These are phyloP conservation scores for Inonotus hispidus DNA, from an alignment of 1,284 basidiomycete species.

Conservation along the genomic window DNA sequence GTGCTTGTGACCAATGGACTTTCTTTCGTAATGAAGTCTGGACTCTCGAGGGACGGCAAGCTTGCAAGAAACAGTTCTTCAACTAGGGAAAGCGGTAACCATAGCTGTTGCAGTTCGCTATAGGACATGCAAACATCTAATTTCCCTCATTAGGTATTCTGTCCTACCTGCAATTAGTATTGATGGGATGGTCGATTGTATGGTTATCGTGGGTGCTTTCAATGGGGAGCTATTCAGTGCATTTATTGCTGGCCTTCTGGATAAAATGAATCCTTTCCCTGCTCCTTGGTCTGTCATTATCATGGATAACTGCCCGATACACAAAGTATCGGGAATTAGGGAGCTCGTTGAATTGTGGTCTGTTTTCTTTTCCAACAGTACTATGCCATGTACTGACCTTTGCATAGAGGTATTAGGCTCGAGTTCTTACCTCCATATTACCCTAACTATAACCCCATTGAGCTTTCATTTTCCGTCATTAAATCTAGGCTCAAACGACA, in stretches of 20 bases:
- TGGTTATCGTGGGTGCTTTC: conserved; percentile 26
- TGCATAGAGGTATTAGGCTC: conserved; percentile 16
- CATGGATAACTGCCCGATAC: neutral
- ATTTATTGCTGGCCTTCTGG: conserved; percentile 29
- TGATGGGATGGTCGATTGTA: conserved; percentile 24
- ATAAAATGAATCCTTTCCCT: conserved; percentile 27
- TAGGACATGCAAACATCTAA: too few species aligned
- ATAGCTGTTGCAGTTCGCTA: too few species aligned
- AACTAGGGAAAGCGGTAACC: neutral
- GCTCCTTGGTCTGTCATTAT: conserved; percentile 18
- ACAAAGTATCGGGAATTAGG: neutral
- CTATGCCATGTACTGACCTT: neutral
- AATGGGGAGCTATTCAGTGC: conserved; percentile 21
- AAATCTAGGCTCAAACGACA: conserved; percentile 10
- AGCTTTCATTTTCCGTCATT: conserved; percentile 18
- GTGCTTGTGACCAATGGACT: conserved; percentile 26
- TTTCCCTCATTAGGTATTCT: conserved; percentile 27
- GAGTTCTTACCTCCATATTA: conserved; percentile 21
- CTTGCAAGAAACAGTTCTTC: conserved; percentile 28
- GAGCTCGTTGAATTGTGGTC: neutral
- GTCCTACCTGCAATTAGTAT: conserved; percentile 31
- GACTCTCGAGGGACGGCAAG: conserved; percentile 26
- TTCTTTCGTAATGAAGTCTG: conserved; percentile 26
- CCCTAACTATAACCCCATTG: conserved; percentile 22
- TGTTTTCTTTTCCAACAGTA: conserved; percentile 1